Evolutionary conservation across 75 land plant species (phyloP), one percentile per base, ranked within the genome.

Genomic region (Ceratopteris richardii): DNA sequence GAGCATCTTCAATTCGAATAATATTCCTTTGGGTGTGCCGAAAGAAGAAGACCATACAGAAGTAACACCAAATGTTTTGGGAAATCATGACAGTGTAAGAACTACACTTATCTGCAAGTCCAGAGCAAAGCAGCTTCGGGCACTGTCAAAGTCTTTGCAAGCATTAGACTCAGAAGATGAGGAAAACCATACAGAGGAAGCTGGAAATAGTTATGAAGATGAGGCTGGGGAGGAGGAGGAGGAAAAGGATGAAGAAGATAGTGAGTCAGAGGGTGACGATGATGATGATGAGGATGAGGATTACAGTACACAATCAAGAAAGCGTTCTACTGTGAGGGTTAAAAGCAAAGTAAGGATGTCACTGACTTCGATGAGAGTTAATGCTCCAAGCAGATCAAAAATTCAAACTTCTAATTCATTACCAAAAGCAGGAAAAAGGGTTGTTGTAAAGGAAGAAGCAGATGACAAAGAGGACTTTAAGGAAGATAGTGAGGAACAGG

Each of bases 301-400:
- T n/a, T 46, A 20, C 48, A 46, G 17, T n/a, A 55, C 54, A 66
- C 22, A 84, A 80, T 57, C 53, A 54, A 44, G 50, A 48, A 9
- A 54, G 33, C 52, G 14, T 59, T 24, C 61, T 77, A 47, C 11
- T 31, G 19, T 17, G 57, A 22, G 39, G 13, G 31, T 69, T 57
- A 58, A 23, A 66, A 63, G 14, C 58, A 62, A 5, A 82, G 80
- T 51, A 77, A 79, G 17, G 96, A 90, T 43, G 65, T 81, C 43
- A 52, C 78, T 54, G 84, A 90, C n/a, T 73, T 83, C 63, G 58
- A 69, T 0, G 78, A 86, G 50, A 69, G 87, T 33, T 33, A 33
- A 9, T 3, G 28, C 69, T 70, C 17, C 50, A n/a, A 14, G 50
- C 14, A 2, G 19, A 39, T 19, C 39, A 51, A 37, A 31, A 51